Base-by-base conservation (phyloP, 202 grass and related monocot species). In the Digitaria exilis region DNA sequence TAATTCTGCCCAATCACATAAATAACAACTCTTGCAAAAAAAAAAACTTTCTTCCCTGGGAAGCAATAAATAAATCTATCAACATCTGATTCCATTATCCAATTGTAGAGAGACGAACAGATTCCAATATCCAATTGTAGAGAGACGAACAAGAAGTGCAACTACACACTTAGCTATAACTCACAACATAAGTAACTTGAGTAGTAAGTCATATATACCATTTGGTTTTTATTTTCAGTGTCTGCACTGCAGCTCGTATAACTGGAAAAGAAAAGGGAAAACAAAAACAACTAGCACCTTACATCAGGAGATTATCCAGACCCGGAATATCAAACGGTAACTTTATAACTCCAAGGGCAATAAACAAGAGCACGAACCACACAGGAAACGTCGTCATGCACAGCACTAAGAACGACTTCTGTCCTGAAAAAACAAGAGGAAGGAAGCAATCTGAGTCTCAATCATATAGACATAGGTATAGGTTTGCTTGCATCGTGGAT, bases 301-400 rank as follows among this genome's bases (percentile, higher is more conserved):
- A 93, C 77, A 90, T 80, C 10, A 94, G 59, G 11, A 94, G 73
- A 74, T 88, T 84, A 80, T 89, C 87, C 73, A 89, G 59, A 84
- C 57, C 63, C 9, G 89, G 92, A 58, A 94, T 75, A 88, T 91
- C 74, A 77, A 91, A 91, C 26, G 92, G 92, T 65, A 94, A 56
- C 65, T 87, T 89, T 78, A 91, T 35, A 50, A 88, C 57, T 52
- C 89, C 92, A 55, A 88, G 83, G 62, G 87, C 92, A 57, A 87
- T 2, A 75, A 83, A 72, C 58, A 94, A 37, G 39, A 91, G 75
- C 41, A 94, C 73, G 35, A 91, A 59, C 92, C 92, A 94, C 28
- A 82, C 49, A 62, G 92, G 92, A 57, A 91, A 83, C 17, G 91
- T 94, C 65, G 83, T 91, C 81, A 91, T 78, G 72, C 89, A 94